Percentiles rank a stretch among this genome's conserved stretches.
Evolutionary conservation across 495 filamentous ascomycete species (phyloP).

Genomic region (Neurospora tetraspora): DNA sequence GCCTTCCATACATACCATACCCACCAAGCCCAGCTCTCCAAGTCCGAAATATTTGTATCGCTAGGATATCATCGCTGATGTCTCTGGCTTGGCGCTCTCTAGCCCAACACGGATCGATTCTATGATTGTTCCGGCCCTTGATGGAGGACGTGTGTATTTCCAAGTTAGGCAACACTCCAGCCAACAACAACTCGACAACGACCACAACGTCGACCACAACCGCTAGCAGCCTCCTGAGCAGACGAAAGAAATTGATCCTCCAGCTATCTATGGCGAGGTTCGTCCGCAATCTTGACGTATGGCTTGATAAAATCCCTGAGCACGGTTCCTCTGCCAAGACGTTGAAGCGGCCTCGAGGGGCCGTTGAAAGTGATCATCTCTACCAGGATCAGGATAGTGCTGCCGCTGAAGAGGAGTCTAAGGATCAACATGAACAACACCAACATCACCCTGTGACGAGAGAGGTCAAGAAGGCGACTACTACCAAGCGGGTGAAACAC

Average conservation of each 20-base stretch:
- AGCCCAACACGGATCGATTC: slow-evolving; percentile 15
- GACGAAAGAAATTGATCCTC: slow-evolving; percentile 20
- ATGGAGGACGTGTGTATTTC: slow-evolving; percentile 16
- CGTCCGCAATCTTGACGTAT: slow-evolving; percentile 10
- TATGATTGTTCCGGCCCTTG: slow-evolving; percentile 9
- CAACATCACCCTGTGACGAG: not conserved
- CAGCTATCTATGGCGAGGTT: slow-evolving; percentile 23
- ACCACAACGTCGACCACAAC: not conserved
- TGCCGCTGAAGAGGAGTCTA: not conserved
- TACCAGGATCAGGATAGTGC: not conserved
- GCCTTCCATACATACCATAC: not conserved
- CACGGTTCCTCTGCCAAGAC: not conserved
- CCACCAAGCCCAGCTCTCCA: not conserved
- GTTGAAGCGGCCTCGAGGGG: slow-evolving; percentile 6
- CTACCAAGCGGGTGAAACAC: slow-evolving; percentile 8
- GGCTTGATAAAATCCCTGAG: slow-evolving; percentile 12
- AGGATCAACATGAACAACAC: not conserved
- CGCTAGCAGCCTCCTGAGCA: slow-evolving; percentile 15
- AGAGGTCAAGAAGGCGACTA: not conserved
- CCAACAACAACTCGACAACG: slow-evolving; percentile 1
- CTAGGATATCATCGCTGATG: slow-evolving; percentile 12
- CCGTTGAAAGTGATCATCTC: slow-evolving; percentile 2
- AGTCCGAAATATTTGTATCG: slow-evolving; percentile 3
- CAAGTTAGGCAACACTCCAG: slow-evolving; percentile 16
- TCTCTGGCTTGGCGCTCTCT: slow-evolving; percentile 17